Conservation (phyloP, 257 asterid genomes). For the Solanum boliviense region DNA sequence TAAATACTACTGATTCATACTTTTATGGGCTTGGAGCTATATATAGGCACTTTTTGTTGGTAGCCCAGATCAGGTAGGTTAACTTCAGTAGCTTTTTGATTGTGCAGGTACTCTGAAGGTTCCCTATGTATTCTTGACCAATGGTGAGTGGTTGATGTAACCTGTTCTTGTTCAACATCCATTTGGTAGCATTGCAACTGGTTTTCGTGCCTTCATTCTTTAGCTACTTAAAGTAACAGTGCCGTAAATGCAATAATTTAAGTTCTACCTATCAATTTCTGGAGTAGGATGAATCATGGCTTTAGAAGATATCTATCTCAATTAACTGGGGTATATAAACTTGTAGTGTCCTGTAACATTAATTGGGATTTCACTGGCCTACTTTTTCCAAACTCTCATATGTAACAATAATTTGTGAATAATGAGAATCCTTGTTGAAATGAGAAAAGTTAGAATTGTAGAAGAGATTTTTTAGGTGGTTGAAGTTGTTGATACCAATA, state of each 20-base stretch:
- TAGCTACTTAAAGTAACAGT: neutral
- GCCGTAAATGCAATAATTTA: neutral
- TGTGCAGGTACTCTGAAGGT: conserved; percentile 55
- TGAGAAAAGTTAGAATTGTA: neutral
- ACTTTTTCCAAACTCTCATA: neutral
- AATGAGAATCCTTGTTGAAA: neutral
- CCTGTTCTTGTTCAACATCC: neutral
- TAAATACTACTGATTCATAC: neutral
- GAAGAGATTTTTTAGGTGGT: neutral
- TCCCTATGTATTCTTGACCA: conserved; percentile 85
- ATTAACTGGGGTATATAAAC: neutral
- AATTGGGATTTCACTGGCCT: neutral
- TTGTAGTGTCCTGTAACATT: neutral
- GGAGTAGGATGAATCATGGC: neutral
- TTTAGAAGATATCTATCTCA: neutral
- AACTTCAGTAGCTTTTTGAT: neutral
- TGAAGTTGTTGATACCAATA: neutral
- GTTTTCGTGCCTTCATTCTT: neutral
- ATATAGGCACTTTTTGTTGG: neutral
- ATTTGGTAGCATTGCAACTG: neutral
- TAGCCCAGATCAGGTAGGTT: neutral
- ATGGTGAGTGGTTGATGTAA: conserved; percentile 45
- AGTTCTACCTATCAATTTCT: neutral
- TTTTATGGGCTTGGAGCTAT: neutral
- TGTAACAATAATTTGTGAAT: neutral